phyloP scores from a whole-genome alignment of 1,284 basidiomycete species.

The Takashimella koratensis region DNA sequence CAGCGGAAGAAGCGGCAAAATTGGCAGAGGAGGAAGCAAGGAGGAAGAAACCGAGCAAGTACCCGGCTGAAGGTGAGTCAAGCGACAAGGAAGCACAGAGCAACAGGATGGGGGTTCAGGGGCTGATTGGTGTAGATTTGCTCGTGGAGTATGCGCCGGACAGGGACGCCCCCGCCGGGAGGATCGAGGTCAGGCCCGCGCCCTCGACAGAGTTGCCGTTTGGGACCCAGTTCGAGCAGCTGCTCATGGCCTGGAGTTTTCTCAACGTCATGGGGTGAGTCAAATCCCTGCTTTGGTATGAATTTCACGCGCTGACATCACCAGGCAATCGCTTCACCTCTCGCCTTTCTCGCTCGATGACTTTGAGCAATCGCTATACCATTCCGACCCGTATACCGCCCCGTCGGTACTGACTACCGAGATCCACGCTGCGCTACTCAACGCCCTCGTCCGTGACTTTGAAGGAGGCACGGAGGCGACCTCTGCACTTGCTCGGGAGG shows the following conservation, averaged over 20 bases:
- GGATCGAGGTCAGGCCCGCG: slow-evolving; percentile 58
- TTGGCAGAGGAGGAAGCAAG: slow-evolving; percentile 56
- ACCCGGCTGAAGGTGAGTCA: slow-evolving; percentile 54
- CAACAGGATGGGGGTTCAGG: neutral
- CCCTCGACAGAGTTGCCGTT: slow-evolving; percentile 68
- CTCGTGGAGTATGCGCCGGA: slow-evolving; percentile 75
- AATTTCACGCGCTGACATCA: no score
- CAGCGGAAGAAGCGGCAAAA: slow-evolving; percentile 43
- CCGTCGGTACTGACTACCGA: slow-evolving; percentile 77
- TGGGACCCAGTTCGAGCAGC: slow-evolving; percentile 73
- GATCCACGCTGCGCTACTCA: slow-evolving; percentile 83
- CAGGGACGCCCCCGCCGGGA: slow-evolving; percentile 48
- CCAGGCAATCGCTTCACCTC: slow-evolving; percentile 79
- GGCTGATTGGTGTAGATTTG: slow-evolving; percentile 59
- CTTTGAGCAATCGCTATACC: slow-evolving; percentile 80
- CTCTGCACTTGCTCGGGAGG: slow-evolving; percentile 24
- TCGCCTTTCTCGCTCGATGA: slow-evolving; percentile 94
- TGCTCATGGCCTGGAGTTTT: slow-evolving; percentile 89
- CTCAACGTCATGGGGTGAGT: slow-evolving; percentile 83
- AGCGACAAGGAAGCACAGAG: slow-evolving; percentile 8
- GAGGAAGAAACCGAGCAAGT: slow-evolving; percentile 82
- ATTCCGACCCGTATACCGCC: slow-evolving; percentile 61
- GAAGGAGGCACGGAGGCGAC: slow-evolving; percentile 32
- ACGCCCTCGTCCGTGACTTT: slow-evolving; percentile 73
- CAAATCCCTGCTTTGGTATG: neutral